These are phyloP conservation scores for Albizia julibrissin DNA, from an alignment of 306 rosid genomes.

Conservation along the genomic window DNA sequence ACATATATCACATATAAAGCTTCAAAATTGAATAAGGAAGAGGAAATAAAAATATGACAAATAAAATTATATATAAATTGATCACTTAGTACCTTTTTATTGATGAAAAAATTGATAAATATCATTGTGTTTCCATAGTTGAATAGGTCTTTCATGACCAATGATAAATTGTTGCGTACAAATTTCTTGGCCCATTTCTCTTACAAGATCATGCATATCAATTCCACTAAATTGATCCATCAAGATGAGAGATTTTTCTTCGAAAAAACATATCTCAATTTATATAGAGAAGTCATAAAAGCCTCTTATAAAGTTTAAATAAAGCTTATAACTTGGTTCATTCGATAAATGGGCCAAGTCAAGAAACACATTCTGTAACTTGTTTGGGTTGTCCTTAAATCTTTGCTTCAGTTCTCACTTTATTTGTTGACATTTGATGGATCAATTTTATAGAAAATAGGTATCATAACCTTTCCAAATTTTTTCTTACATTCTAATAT, in stretches of 20 bases:
- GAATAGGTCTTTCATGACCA: neutral
- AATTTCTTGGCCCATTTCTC: neutral
- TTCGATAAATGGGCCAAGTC: neutral
- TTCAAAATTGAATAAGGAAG: neutral
- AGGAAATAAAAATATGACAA: neutral
- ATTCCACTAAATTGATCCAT: neutral
- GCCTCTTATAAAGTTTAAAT: neutral
- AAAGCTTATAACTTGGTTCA: neutral
- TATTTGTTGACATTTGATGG: neutral
- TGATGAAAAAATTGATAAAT: neutral
- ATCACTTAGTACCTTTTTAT: neutral
- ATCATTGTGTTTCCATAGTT: neutral
- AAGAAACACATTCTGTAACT: neutral
- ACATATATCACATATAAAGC: neutral
- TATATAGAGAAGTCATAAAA: neutral
- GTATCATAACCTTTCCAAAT: neutral
- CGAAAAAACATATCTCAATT: neutral
- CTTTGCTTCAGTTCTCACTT: neutral
- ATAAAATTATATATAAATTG: neutral
- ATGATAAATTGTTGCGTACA: neutral
- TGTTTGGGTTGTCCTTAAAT: neutral
- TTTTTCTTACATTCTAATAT: neutral
- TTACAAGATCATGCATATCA: neutral
- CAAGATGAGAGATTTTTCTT: neutral
- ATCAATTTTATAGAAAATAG: slow-evolving; percentile 4